Evolutionary conservation across 78 protist genomes (phyloP).

Genomic region (Dictyostelium capitatum): DNA sequence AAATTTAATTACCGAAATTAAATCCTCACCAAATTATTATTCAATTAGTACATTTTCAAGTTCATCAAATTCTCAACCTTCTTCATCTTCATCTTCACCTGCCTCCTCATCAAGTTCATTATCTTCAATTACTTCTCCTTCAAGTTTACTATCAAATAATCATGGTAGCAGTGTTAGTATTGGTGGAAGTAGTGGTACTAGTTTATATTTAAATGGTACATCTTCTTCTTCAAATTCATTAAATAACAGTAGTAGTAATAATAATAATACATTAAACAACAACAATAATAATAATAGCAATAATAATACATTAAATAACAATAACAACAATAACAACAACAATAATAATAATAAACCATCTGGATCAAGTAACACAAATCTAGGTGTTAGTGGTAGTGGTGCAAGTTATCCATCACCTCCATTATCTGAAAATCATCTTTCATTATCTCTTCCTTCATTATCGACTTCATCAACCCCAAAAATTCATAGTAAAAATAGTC

Average conservation of each 20-base stretch:
- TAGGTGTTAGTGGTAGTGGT: neutral
- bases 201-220: neutral
- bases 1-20: slow-evolving; percentile 26
- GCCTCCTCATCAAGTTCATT: neutral
- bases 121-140: neutral
- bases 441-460: slow-evolving; percentile 7
- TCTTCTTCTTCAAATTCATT: neutral
- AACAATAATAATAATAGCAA: neutral
- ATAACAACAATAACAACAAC: neutral
- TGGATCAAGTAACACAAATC: neutral
- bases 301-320: neutral
- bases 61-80: neutral
- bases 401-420: slow-evolving; percentile 21
- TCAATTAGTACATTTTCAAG: neutral
- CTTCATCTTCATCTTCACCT: neutral
- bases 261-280: neutral
- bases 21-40: slow-evolving; percentile 15
- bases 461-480: neutral
- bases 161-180: neutral
- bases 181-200: neutral
- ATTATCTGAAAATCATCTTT: slow-evolving; percentile 1
- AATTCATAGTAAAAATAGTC: neutral
- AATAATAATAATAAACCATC: neutral
- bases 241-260: neutral
- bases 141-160: neutral